Conservation (phyloP, 169 alveolate genomes). For the Plasmodium cynomolgi region DNA sequence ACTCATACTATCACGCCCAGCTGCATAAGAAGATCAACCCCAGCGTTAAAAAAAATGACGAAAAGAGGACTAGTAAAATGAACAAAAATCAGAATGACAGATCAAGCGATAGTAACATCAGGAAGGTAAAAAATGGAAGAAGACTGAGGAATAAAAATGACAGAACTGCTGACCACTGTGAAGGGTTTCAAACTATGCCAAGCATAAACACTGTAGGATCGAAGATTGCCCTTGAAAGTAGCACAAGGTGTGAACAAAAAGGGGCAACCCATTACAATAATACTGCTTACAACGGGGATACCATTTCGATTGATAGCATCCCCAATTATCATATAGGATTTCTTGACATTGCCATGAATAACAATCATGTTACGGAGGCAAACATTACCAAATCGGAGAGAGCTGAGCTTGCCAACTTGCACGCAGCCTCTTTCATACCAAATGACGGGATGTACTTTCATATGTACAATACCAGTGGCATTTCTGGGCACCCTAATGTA, state of each 20-base stretch:
- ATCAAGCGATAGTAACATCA: neutral
- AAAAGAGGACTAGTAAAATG: neutral
- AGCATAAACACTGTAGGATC: neutral
- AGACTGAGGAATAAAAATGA: neutral
- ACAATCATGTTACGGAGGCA: neutral
- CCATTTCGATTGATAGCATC: neutral
- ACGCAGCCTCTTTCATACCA: neutral
- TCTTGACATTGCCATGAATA: neutral
- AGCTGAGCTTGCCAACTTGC: neutral
- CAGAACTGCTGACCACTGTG: neutral
- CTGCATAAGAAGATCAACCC: neutral
- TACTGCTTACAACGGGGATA: neutral
- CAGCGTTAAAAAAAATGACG: neutral
- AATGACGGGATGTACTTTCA: constrained; percentile 1
- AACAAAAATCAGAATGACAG: neutral
- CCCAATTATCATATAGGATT: neutral
- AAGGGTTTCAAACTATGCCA: neutral
- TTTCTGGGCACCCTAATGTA: neutral
- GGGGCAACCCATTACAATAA: neutral
- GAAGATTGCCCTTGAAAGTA: neutral
- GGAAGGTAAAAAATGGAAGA: constrained; percentile 2
- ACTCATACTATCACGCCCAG: constrained; percentile 5
- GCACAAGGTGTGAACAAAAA: neutral
- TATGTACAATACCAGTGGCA: neutral
- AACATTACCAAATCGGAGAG: neutral